Base-by-base conservation (phyloP, 1,284 basidiomycete species). In the Trichosporon ovoides region DNA sequence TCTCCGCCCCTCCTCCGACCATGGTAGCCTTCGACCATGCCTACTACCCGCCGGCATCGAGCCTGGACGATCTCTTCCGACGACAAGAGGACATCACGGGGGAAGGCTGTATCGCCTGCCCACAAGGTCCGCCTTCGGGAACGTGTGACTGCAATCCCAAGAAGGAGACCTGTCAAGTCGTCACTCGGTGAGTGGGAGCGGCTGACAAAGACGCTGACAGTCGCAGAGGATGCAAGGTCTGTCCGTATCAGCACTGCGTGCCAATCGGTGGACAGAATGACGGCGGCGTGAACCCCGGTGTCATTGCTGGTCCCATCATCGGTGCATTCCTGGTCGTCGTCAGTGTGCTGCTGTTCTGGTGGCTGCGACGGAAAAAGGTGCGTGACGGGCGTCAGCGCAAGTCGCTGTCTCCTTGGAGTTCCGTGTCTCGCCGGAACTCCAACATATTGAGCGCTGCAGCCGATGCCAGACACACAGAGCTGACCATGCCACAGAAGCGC, bases 241-340 rank as follows among this genome's bases (percentile, higher is more conserved):
- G 43, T 31, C 43, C 43, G 24, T 14, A n/a, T 3, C 43, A 48
- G 43, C 16, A 31, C 18, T 51, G 49, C 34, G 49, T 35, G 49
- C 18, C 24, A 22, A 48, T 48, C 7, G 14, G n/a, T 16, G 34
- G 35, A 4, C 20, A 18, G 12, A 35, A 38, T 19, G 48, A 48
- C 13, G 38, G 55, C 16, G 43, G 59, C 28, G 60, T 77, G 24
- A 77, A 76, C 54, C 68, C 75, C 6, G 77, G 77, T 24, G 66
- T 74, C 19, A 77, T 79, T 52, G 76, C 74, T 20, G 74, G 74
- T 31, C 76, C 76, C 12, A 69, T 79, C 18, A 70, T 77, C 3
- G 77, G 72, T 7, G 73, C 74, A 6, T 52, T 51, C 4, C 61
- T 79, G 58, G 58, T 79, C 38, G 68, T 75, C 18, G 70, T 68